phyloP scores from a whole-genome alignment of 2,329 filamentous ascomycete genomes.

The Cercospora sp. region DNA sequence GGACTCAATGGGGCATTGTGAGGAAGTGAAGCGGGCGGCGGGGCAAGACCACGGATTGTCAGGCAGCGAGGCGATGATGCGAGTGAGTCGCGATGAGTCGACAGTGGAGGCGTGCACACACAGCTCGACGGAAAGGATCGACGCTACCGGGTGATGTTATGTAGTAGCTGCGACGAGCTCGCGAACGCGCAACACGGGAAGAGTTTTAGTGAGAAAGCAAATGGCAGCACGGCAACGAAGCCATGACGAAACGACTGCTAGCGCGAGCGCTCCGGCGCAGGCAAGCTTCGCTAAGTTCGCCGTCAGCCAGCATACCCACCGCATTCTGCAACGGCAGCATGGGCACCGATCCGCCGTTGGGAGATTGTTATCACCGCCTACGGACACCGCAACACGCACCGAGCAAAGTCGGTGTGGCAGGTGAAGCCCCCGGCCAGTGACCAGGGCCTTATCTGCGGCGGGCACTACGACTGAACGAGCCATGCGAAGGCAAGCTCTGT shows the following conservation, averaged over 20 bases:
- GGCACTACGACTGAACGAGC: slow-evolving; percentile 1
- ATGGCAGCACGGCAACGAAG: slow-evolving; percentile 6
- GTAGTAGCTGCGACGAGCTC: slow-evolving; percentile 5
- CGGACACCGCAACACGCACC: not conserved
- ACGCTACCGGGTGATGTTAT: not conserved
- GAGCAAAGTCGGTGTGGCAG: slow-evolving; percentile 5
- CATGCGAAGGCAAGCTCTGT: not conserved
- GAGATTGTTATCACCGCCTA: slow-evolving; percentile 2
- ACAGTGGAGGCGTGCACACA: slow-evolving; percentile 2
- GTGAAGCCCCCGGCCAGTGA: not conserved
- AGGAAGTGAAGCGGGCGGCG: not conserved
- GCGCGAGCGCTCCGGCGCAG: not conserved
- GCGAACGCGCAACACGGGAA: slow-evolving; percentile 1
- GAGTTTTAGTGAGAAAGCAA: slow-evolving; percentile 8
- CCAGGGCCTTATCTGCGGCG: not conserved
- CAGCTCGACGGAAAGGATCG: slow-evolving; percentile 9
- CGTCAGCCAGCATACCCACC: not conserved
- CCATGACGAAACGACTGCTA: slow-evolving; percentile 6
- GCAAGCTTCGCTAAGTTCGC: not conserved
- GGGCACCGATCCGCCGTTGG: slow-evolving; percentile 6
- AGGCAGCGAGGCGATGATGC: not conserved
- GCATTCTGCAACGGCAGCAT: not conserved
- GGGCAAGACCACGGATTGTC: not conserved
- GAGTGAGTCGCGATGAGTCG: slow-evolving; percentile 9
- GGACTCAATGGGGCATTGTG: slow-evolving; percentile 18